These are phyloP conservation scores for Nissolia schottii DNA, from an alignment of 306 rosid species.

Conservation along the genomic window DNA sequence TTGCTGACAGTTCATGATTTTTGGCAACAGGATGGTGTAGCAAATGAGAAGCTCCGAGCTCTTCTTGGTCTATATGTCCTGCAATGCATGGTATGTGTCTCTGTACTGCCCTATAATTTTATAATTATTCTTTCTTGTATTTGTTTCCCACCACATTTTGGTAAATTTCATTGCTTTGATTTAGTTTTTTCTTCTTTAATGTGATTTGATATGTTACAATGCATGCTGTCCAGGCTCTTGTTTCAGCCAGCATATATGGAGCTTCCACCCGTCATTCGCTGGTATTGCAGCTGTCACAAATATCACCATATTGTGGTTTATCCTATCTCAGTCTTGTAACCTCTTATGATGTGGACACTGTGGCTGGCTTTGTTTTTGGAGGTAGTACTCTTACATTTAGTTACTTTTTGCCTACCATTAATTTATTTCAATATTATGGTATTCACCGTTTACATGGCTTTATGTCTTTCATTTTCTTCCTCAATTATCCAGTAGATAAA, in stretches of 20 bases:
- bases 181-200: not conserved
- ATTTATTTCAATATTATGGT: slow-evolving; percentile 2
- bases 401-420: not conserved
- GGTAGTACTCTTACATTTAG: slow-evolving; percentile 48
- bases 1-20: slow-evolving; percentile 14
- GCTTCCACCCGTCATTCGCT: slow-evolving; percentile 39
- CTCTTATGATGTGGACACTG: slow-evolving; percentile 48
- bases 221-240: slow-evolving; percentile 58
- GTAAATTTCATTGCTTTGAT: not conserved
- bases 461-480: not conserved
- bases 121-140: not conserved
- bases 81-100: slow-evolving; percentile 62
- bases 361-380: slow-evolving; percentile 42
- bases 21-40: slow-evolving; percentile 50
- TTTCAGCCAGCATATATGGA: slow-evolving; percentile 51
- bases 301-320: slow-evolving; percentile 69
- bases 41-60: slow-evolving; percentile 52
- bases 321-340: slow-evolving; percentile 66
- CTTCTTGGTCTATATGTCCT: slow-evolving; percentile 74
- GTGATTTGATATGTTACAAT: slow-evolving; percentile 13
- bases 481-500: slow-evolving; percentile 51
- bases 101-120: not conserved
- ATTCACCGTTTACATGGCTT: not conserved
- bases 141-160: not conserved
- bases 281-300: slow-evolving; percentile 48